Conservation (phyloP, 225 moss, liverwort and hornwort species). For the Pleurozium schreberi region DNA sequence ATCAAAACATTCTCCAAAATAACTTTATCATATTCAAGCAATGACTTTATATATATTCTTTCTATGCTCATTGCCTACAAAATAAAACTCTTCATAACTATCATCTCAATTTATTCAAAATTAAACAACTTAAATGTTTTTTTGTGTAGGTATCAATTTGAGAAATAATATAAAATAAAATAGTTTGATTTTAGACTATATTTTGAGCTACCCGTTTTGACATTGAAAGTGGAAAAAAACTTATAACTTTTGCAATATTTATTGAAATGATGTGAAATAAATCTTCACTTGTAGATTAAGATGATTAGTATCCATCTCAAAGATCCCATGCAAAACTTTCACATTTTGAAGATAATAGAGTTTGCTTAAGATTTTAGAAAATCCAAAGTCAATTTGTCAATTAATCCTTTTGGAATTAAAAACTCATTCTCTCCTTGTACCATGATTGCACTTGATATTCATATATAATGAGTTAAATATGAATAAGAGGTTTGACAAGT, state of each 20-base stretch:
- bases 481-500: neutral
- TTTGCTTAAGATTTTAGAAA: neutral
- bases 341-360: neutral
- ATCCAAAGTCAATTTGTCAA: rapidly evolving
- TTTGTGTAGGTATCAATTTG: neutral
- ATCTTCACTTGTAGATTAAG: neutral
- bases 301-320: neutral
- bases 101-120: neutral
- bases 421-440: neutral
- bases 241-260: neutral
- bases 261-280: neutral
- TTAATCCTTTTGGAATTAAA: too few species aligned
- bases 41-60: neutral
- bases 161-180: neutral
- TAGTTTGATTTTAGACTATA: too few species aligned
- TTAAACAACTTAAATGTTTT: neutral
- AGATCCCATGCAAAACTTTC: neutral
- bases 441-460: neutral
- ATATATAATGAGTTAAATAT: neutral
- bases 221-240: neutral
- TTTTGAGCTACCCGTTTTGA: neutral
- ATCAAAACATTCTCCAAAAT: neutral
- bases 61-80: neutral
- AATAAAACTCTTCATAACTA: neutral
- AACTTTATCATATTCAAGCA: neutral